phyloP scores from a whole-genome alignment of 106 monocot species.

The Triglochin maritima region DNA sequence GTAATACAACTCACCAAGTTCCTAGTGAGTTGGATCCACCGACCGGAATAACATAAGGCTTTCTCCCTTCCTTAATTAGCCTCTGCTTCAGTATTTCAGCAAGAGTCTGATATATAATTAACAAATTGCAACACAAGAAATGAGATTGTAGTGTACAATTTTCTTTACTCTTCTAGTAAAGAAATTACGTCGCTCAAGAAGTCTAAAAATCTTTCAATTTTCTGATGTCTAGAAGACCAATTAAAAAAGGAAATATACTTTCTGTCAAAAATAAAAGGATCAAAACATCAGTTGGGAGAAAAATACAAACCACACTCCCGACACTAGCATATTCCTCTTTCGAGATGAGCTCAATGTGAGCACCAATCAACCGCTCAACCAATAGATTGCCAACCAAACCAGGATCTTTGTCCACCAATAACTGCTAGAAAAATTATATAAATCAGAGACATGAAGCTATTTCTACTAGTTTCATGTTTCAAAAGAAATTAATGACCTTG shows the following conservation, averaged over 20 bases:
- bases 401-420: conserved; percentile 73
- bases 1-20: conserved; percentile 54
- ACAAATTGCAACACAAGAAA: neutral
- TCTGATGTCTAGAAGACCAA: too few relatives aligned
- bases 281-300: neutral
- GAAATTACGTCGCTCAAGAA: neutral
- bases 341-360: conserved; percentile 86
- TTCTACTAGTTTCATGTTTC: neutral
- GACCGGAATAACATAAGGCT: conserved; percentile 93
- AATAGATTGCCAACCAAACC: conserved; percentile 91
- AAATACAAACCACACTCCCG: conserved; percentile 73
- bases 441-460: neutral
- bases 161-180: neutral
- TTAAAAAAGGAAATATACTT: too few relatives aligned
- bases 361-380: conserved; percentile 88
- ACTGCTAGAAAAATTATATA: conserved; percentile 17
- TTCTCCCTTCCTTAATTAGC: conserved; percentile 64
- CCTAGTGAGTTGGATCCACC: conserved; percentile 98
- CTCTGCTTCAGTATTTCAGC: conserved; percentile 64
- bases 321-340: conserved; percentile 93
- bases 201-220: too few relatives aligned
- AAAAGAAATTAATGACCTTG: conserved; percentile 38
- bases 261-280: neutral
- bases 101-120: conserved; percentile 34
- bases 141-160: neutral